Conservation (phyloP, 805 yeast species). For the Lipomyces oligophaga region DNA sequence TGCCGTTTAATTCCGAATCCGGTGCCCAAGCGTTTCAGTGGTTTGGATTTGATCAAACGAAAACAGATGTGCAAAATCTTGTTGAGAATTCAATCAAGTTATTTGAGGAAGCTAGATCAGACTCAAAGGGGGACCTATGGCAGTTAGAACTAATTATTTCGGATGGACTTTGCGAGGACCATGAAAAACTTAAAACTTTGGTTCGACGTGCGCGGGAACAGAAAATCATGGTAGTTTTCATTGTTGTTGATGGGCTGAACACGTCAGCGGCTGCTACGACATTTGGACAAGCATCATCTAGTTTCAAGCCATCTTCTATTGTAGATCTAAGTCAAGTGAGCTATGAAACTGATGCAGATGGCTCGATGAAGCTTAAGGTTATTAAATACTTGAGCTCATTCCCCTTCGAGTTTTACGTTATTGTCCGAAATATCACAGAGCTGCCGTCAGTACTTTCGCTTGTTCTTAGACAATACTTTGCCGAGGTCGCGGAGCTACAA, state of each 20-base stretch:
- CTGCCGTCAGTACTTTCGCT: conserved; percentile 86
- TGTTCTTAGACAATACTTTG: conserved; percentile 87
- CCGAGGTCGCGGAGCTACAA: conserved; percentile 53
- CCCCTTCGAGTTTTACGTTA: conserved; percentile 96
- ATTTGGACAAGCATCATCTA: conserved; percentile 28
- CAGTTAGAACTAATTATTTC: conserved; percentile 88
- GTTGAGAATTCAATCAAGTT: conserved; percentile 67
- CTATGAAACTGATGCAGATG: conserved; percentile 56
- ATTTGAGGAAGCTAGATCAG: conserved; percentile 58
- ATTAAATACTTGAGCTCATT: conserved; percentile 83
- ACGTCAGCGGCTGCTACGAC: conserved; percentile 15
- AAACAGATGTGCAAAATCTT: conserved; percentile 76
- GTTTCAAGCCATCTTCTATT: conserved; percentile 84
- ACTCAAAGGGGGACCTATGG: conserved; percentile 64
- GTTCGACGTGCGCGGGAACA: conserved; percentile 91
- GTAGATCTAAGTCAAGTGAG: conserved; percentile 92
- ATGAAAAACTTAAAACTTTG: conserved; percentile 70
- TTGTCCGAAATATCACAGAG: conserved; percentile 82
- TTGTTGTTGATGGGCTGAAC: conserved; percentile 84
- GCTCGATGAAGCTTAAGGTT: conserved; percentile 69
- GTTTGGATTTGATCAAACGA: conserved; percentile 85
- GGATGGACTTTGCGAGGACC: conserved; percentile 97
- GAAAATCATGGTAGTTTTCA: conserved; percentile 90
- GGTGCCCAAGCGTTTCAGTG: conserved; percentile 82
- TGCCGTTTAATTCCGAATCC: conserved; percentile 74